Conservation (phyloP, 2,329 filamentous ascomycete genomes). For the Phialocephala sp. region DNA sequence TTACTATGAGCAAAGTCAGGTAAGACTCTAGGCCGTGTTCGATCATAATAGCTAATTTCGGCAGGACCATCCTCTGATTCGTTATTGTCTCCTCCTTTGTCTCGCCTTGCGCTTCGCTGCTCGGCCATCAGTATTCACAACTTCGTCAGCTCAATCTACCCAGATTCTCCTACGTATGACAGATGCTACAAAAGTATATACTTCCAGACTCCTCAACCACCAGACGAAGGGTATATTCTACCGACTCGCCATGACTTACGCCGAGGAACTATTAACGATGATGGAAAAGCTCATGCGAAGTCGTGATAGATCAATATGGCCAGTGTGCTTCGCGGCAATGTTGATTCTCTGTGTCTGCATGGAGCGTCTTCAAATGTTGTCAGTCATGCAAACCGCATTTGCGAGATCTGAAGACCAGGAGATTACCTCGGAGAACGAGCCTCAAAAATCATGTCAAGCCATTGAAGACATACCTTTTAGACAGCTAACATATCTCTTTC, state of each 20-base stretch:
- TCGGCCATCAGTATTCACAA: slow-evolving; percentile 24
- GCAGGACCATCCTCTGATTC: slow-evolving; percentile 13
- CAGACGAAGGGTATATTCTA: slow-evolving; percentile 30
- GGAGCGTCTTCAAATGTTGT: slow-evolving; percentile 25
- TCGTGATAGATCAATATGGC: slow-evolving; percentile 25
- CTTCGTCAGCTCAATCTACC: slow-evolving; percentile 20
- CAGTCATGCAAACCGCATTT: slow-evolving; percentile 13
- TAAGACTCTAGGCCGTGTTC: background rate
- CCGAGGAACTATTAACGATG: slow-evolving; percentile 15
- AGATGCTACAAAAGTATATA: slow-evolving; percentile 15
- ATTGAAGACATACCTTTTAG: slow-evolving; percentile 25
- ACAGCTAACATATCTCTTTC: slow-evolving; percentile 30
- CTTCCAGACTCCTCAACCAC: slow-evolving; percentile 30
- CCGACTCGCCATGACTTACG: slow-evolving; percentile 14
- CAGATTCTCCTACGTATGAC: slow-evolving; percentile 5
- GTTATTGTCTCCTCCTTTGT: slow-evolving; percentile 22
- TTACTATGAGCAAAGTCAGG: background rate
- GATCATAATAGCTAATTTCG: background rate
- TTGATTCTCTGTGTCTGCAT: slow-evolving; percentile 26
- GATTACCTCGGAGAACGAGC: slow-evolving; percentile 1
- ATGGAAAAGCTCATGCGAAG: slow-evolving; percentile 29
- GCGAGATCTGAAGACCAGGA: slow-evolving; percentile 9
- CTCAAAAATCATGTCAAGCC: slow-evolving; percentile 14
- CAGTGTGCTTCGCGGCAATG: slow-evolving; percentile 24
- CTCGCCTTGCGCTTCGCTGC: slow-evolving; percentile 16